Base-by-base conservation (phyloP, 768 basidiomycete species). In the Suillus sp. region DNA sequence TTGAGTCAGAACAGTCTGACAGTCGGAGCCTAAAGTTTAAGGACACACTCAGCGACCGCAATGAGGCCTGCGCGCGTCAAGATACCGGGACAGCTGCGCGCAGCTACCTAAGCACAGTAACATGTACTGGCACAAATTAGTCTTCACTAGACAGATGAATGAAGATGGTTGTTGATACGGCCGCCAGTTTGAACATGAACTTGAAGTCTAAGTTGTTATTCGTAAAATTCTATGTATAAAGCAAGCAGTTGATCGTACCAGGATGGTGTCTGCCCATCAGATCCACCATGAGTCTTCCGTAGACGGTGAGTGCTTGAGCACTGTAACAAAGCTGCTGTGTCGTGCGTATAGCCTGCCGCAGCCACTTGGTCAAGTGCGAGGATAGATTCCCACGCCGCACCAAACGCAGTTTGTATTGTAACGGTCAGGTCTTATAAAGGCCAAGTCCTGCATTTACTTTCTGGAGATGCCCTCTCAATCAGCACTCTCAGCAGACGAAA, bases 401-500 rank as follows among this genome's bases (percentile, higher is more conserved):
- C n/a, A n/a, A 50, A 60, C 59, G n/a, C 59, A 53, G 59, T 48
- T 48, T 27, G 27, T 48, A 40, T 53, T 32, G 51, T 53, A 30
- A 53, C 51, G 30, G 32, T 34, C 51, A 53, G 45, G 54, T 42
- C 68, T 48, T 58, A 38, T 14, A 20, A n/a, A 22, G 14, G 27
- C 27, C 62, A 40, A 30, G 9, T 64, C 14, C 43, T 61, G 16
- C 58, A 42, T 18, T 35, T 18, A 6, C 60, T 35, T 43, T 25
- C 42, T 56, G 18, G 61, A 68, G 61, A 95, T 95, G 93, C 90
- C 93, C 16, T 77, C 87, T 14, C 86, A 86, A 65, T 88, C 90
- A 4, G 84, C 87, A 2, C 79, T 96, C 34, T 84, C 83, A 22
- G 73, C 80, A 38, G 89, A 89, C 63, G 96, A 97, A 68, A 98